These are phyloP conservation scores for Leccinum imitatum DNA, from an alignment of 768 basidiomycete species.

Conservation along the genomic window DNA sequence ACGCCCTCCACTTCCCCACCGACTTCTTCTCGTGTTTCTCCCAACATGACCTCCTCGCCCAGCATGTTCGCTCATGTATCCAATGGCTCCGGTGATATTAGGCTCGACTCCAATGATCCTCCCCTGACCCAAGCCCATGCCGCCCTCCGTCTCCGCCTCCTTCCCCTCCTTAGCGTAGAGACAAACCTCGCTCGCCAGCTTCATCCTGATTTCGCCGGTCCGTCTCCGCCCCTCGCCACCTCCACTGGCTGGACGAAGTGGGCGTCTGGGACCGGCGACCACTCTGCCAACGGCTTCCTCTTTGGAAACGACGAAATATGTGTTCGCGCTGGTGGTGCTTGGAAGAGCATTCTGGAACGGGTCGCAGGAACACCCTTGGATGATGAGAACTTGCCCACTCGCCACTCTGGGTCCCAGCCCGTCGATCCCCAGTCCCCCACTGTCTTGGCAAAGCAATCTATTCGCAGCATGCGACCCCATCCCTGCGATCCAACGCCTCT, in stretches of 20 bases:
- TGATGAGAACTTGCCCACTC: background rate
- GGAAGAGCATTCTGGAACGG: constrained; percentile 49
- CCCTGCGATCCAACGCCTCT: constrained; percentile 48
- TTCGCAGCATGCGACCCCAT: constrained; percentile 15
- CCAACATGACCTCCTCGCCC: background rate
- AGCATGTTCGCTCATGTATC: background rate
- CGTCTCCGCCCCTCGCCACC: constrained; percentile 27
- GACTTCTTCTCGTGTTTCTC: background rate
- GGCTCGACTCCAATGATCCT: constrained; percentile 6
- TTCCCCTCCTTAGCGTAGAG: constrained; percentile 57
- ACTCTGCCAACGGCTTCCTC: background rate
- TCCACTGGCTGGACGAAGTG: constrained; percentile 26
- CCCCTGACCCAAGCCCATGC: constrained; percentile 24
- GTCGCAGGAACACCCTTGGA: constrained; percentile 9
- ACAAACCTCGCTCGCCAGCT: constrained; percentile 50
- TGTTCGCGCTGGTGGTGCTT: constrained; percentile 58
- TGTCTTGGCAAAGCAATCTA: background rate
- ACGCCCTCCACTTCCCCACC: background rate
- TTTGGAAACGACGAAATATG: constrained; percentile 36
- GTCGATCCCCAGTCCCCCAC: background rate
- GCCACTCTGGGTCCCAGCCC: constrained; percentile 9
- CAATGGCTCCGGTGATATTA: background rate
- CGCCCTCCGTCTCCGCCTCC: constrained; percentile 38
- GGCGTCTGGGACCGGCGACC: constrained; percentile 17
- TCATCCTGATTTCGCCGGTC: constrained; percentile 39